Evolutionary conservation across 352 stramenopile genomes (phyloP), one percentile per base, ranked within the genome.

Genomic region (Globisporangium echinulatum): DNA sequence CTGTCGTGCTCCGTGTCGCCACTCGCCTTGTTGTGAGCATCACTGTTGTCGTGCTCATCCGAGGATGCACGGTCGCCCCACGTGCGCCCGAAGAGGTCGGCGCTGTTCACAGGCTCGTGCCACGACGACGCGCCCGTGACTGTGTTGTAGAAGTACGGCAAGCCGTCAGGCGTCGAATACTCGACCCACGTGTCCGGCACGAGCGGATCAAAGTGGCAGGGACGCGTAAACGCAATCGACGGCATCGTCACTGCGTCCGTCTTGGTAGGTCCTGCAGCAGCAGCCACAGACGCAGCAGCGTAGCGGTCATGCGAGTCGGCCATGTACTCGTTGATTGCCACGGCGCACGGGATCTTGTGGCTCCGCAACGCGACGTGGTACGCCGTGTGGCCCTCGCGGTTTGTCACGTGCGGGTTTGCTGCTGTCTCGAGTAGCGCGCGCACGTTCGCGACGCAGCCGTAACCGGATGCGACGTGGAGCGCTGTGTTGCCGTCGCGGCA

Each of bases 101-200:
- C 11, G 43, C n/a, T 15, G n/a, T 13, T 13, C 38, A n/a, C 14
- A 19, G 58, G 61, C 25, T 68, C 74, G 58, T 85, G 70, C 82
- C 82, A 91, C 19, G 70, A 83, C 44, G 82, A 88, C 14, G 74
- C 70, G 10, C 70, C 69, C 0, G 75, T 88, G 39, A 59, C 15
- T 0, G 53, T 51, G 70, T 91, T 89, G 69, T 88, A 91, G 59
- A 72, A 89, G 53, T 87, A 91, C n/a, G 67, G 57, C 50, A 82
- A 63, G 19, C 77, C 71, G 43, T 88, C 77, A 13, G 82, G 74
- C 1, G 77, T 88, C 17, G 59, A 56, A 17, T 58, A 74, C 64
- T 85, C 68, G 0, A 76, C 52, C 81, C 81, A 91, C 46, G 40
- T 43, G 15, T n/a, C n/a, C 3, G 17, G 42, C 11, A 63, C 48